These are phyloP conservation scores for Medakamo hakoo DNA, from an alignment of 139 green algal species.

Conservation along the genomic window DNA sequence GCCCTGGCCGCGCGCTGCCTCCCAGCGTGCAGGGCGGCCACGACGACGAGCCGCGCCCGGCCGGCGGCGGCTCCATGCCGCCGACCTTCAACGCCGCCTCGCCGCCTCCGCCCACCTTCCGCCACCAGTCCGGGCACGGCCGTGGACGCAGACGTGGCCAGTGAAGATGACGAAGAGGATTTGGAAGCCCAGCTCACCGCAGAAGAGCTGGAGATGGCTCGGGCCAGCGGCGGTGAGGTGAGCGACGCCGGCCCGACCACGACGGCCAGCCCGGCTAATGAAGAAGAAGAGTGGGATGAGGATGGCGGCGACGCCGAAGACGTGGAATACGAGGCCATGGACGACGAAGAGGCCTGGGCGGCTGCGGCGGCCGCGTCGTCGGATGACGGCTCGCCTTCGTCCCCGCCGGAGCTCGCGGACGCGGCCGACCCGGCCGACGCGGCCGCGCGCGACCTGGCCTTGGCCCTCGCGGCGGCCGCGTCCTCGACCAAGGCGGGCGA, in stretches of 20 bases:
- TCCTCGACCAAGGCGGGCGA: constrained; percentile 33
- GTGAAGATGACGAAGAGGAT: not conserved
- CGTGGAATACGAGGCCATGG: not conserved
- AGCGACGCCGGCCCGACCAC: no score
- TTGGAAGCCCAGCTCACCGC: not conserved
- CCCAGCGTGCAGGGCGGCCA: not conserved
- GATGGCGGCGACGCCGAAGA: not conserved
- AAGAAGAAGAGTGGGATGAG: no score
- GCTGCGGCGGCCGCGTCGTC: not conserved
- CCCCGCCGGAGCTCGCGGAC: no score
- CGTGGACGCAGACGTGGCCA: not conserved
- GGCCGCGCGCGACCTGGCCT: not conserved
- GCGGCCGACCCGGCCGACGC: not conserved
- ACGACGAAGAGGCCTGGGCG: not conserved
- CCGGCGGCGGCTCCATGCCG: no score
- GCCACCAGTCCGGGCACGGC: not conserved
- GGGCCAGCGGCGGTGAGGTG: no score
- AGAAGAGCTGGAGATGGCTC: not conserved
- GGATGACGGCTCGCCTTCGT: no score
- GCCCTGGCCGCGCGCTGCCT: no score
- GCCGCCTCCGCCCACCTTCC: no score
- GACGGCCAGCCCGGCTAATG: not conserved
- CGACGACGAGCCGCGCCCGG: not conserved
- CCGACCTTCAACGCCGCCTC: no score
- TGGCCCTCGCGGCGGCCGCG: constrained; percentile 2